Conservation (phyloP, 2,329 filamentous ascomycete genomes). For the Pseudogymnoascus sp. region DNA sequence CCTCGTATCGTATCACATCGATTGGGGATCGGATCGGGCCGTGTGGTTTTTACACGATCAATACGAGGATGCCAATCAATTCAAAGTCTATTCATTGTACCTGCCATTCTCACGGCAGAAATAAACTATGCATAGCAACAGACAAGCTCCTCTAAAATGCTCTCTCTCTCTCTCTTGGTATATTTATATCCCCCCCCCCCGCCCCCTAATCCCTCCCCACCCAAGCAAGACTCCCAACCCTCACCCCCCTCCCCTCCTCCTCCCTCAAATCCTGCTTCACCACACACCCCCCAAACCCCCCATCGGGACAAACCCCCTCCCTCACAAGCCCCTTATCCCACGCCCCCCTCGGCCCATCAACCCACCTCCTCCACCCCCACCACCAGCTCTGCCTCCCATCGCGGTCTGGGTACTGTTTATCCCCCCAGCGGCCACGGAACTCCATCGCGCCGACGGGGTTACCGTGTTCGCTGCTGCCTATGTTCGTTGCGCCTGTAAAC, state of each 20-base stretch:
- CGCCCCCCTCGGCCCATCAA: constrained; percentile 51
- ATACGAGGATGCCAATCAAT: not conserved
- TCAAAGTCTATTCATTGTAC: not conserved
- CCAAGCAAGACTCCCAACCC: not conserved
- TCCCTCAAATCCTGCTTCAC: not conserved
- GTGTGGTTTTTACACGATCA: not conserved
- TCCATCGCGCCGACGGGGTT: constrained; percentile 44
- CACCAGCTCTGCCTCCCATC: constrained; percentile 37
- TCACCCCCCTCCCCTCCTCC: not conserved
- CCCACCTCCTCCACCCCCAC: constrained; percentile 39
- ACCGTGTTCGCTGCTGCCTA: not conserved
- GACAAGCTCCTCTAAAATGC: not conserved
- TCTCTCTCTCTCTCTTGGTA: not conserved
- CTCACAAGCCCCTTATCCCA: constrained; percentile 49
- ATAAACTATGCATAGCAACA: not conserved
- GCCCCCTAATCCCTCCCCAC: not conserved
- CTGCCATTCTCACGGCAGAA: not conserved
- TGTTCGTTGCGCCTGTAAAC: constrained; percentile 15
- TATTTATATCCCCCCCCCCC: not conserved
- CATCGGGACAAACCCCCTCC: constrained; percentile 46
- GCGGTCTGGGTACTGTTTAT: constrained; percentile 45
- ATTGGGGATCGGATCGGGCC: not conserved
- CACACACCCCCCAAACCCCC: constrained; percentile 15
- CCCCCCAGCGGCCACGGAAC: constrained; percentile 54
- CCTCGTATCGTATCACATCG: not conserved